Conservation (phyloP, 148 eudicot genomes). For the Amaranthus hypochondriacus region DNA sequence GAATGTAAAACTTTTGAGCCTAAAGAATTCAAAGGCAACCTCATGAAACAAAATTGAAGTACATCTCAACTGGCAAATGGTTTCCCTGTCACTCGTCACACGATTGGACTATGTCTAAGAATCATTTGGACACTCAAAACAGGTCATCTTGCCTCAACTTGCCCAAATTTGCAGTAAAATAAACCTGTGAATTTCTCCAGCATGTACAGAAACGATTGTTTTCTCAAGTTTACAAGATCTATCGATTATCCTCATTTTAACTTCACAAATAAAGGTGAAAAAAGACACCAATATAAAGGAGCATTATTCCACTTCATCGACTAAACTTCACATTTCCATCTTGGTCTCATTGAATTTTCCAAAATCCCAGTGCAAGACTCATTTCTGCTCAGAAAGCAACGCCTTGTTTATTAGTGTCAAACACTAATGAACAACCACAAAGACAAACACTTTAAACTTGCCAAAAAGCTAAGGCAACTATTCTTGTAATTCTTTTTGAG, state of each 20-base stretch:
- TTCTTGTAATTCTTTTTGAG: too few relatives aligned
- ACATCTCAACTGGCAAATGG: not conserved
- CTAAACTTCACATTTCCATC: too few relatives aligned
- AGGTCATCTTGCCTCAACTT: not conserved
- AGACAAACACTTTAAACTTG: too few relatives aligned
- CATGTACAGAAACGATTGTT: not conserved
- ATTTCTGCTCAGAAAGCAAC: too few relatives aligned
- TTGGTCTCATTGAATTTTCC: too few relatives aligned
- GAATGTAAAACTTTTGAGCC: not conserved
- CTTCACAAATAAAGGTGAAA: too few relatives aligned
- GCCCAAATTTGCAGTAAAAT: not conserved
- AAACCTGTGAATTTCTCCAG: not conserved
- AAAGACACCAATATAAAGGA: too few relatives aligned
- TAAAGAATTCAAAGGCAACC: not conserved
- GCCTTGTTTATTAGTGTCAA: too few relatives aligned
- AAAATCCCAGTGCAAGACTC: too few relatives aligned
- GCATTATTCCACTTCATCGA: too few relatives aligned
- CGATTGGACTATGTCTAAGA: not conserved
- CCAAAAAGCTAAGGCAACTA: too few relatives aligned
- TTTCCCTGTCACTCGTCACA: not conserved
- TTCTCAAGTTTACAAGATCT: not conserved
- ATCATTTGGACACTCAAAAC: not conserved
- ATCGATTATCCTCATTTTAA: not conserved
- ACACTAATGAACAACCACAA: too few relatives aligned
- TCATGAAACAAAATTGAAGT: not conserved